These are phyloP conservation scores for Pythium brachiatum DNA, from an alignment of 352 stramenopile genomes.

Conservation along the genomic window DNA sequence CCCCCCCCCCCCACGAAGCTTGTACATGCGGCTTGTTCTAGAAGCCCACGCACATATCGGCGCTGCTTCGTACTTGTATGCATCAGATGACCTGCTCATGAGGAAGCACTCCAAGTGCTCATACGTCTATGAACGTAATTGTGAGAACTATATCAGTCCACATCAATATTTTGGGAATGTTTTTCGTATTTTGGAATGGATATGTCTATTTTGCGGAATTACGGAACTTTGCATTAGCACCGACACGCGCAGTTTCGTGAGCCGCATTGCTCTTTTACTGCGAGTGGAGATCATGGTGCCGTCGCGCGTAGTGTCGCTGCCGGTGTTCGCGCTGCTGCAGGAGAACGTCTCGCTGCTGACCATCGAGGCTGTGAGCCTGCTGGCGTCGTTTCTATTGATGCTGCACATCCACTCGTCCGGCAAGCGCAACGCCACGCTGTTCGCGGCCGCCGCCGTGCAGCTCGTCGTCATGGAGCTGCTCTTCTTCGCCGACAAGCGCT, in stretches of 20 bases:
- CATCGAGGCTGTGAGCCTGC: conserved; percentile 57
- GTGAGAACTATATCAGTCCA: too few species aligned
- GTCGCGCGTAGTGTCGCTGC: conserved; percentile 57
- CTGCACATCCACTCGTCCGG: conserved; percentile 77
- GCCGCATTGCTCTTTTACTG: not conserved
- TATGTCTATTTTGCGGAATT: not conserved
- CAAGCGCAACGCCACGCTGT: conserved; percentile 68
- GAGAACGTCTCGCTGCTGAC: conserved; percentile 74
- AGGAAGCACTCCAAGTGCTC: not conserved
- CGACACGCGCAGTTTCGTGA: conserved; percentile 1
- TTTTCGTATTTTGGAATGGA: too few species aligned
- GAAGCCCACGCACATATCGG: too few species aligned
- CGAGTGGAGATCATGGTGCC: conserved; percentile 21
- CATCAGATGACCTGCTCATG: too few species aligned
- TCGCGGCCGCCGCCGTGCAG: conserved; percentile 46
- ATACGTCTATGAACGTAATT: too few species aligned
- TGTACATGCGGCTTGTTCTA: too few species aligned
- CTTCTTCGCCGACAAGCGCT: conserved; percentile 61
- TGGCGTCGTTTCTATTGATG: conserved; percentile 64
- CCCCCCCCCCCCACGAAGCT: too few species aligned
- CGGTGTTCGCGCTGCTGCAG: conserved; percentile 66
- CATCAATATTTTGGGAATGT: too few species aligned
- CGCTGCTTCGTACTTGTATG: too few species aligned
- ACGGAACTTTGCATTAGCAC: not conserved
- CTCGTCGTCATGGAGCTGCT: conserved; percentile 58